phyloP scores from a whole-genome alignment of 1,284 basidiomycete genomes.

The Macrocystidia cucumis region DNA sequence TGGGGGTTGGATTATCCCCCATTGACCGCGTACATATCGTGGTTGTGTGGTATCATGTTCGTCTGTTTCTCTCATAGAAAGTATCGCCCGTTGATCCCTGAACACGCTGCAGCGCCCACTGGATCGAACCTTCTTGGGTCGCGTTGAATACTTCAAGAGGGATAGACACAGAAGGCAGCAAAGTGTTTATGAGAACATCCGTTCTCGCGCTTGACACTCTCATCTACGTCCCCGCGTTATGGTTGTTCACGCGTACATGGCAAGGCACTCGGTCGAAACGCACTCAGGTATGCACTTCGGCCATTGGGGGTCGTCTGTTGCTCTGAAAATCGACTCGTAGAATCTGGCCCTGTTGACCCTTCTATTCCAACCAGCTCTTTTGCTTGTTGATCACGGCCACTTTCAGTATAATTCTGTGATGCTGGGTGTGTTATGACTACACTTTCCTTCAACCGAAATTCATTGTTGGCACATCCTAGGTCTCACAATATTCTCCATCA shows the following conservation, averaged over 20 bases:
- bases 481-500: constrained; percentile 63
- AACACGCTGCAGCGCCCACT: constrained; percentile 42
- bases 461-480: constrained; percentile 29
- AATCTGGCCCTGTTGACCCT: constrained; percentile 67
- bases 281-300: constrained; percentile 58
- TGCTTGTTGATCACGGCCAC: constrained; percentile 87
- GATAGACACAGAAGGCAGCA: constrained; percentile 59
- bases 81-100: constrained; percentile 5
- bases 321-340: too few species aligned
- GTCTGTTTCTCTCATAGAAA: constrained; percentile 16
- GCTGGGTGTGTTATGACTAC: constrained; percentile 49
- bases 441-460: not conserved
- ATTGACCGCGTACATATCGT: constrained; percentile 83
- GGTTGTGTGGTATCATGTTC: constrained; percentile 65
- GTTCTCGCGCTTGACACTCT: constrained; percentile 68
- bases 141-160: constrained; percentile 72
- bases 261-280: constrained; percentile 57
- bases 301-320: too few species aligned
- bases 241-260: constrained; percentile 58
- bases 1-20: constrained; percentile 95
- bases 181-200: constrained; percentile 74
- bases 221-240: constrained; percentile 70
- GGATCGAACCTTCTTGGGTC: constrained; percentile 70
- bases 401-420: constrained; percentile 92
- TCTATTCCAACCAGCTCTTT: constrained; percentile 76